Conservation (phyloP, 768 basidiomycete genomes). For the Auricularia auricula-judae region DNA sequence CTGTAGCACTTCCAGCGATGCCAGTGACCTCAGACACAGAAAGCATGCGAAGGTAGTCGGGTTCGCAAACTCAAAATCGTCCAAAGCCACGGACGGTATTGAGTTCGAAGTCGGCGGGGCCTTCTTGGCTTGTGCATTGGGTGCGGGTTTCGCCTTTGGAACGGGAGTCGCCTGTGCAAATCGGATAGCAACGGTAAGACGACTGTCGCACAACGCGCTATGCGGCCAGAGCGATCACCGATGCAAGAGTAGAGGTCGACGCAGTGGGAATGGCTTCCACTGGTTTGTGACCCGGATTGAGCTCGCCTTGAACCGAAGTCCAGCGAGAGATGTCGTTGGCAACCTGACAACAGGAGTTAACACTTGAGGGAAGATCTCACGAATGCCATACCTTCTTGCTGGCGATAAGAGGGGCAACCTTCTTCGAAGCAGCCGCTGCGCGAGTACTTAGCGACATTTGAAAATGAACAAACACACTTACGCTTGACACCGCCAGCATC, state of each 20-base stretch:
- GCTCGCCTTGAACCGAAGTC: slow-evolving; percentile 90
- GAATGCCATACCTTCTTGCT: slow-evolving; percentile 61
- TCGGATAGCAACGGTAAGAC: background rate
- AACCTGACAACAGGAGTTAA: slow-evolving; percentile 35
- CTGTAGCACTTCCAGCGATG: slow-evolving; percentile 69
- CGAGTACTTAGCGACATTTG: background rate
- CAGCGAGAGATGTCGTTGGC: slow-evolving; percentile 90
- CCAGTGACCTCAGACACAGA: slow-evolving; percentile 91
- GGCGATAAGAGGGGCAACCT: slow-evolving; percentile 70
- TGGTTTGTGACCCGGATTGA: slow-evolving; percentile 29
- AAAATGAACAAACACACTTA: slow-evolving; percentile 19
- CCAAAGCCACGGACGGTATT: slow-evolving; percentile 23
- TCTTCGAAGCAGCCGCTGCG: slow-evolving; percentile 36
- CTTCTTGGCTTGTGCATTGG: background rate
- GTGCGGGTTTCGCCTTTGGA: background rate
- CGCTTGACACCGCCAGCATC: slow-evolving; percentile 37
- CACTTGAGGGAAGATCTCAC: background rate
- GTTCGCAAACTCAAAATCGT: slow-evolving; percentile 79
- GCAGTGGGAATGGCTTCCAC: slow-evolving; percentile 11
- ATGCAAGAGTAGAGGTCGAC: slow-evolving; percentile 16
- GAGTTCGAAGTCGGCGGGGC: background rate
- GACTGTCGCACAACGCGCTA: slow-evolving; percentile 7
- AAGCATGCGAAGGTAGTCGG: slow-evolving; percentile 64
- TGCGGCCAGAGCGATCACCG: slow-evolving; percentile 6
- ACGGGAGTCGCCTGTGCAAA: slow-evolving; percentile 20